Percentiles rank a stretch among this genome's conserved stretches.
Conservation (phyloP, 768 basidiomycete species). For the Lenzites betulinus region DNA sequence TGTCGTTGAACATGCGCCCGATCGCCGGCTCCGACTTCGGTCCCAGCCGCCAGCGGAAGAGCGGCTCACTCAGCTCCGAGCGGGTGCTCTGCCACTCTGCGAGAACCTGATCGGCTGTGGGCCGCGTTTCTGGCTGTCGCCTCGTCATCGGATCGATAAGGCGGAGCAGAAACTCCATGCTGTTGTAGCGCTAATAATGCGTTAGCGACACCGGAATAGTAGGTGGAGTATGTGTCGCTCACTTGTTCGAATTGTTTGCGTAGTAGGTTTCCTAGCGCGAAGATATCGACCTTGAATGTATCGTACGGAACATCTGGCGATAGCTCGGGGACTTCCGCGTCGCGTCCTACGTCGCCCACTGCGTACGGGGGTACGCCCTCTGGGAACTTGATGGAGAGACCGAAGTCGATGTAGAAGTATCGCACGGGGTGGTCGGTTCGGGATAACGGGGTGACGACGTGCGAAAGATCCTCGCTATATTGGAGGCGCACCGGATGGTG, state of each 20-base stretch:
- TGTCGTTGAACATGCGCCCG: not conserved
- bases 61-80: not conserved
- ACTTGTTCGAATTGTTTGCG: conserved; percentile 22
- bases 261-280: conserved; percentile 24
- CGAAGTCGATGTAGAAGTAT: conserved; percentile 29
- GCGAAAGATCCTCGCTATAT: conserved; percentile 36
- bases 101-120: conserved; percentile 13
- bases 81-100: conserved; percentile 7
- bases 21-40: not conserved
- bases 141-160: conserved; percentile 20
- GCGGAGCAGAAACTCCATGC: conserved; percentile 14
- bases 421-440: conserved; percentile 39
- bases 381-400: conserved; percentile 18
- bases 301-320: conserved; percentile 24
- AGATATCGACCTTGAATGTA: conserved; percentile 29
- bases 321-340: conserved; percentile 27
- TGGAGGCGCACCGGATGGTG: conserved; percentile 30
- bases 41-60: not conserved
- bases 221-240: not conserved
- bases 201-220: not conserved
- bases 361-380: conserved; percentile 15
- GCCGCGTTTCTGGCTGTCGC: conserved; percentile 2
- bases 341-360: conserved; percentile 20
- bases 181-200: conserved; percentile 9
- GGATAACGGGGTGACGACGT: conserved; percentile 30